Percentiles rank a stretch among this genome's conserved stretches.
phyloP scores from a whole-genome alignment of 2,329 filamentous ascomycete species.

The Stagonosporopsis tanaceti region DNA sequence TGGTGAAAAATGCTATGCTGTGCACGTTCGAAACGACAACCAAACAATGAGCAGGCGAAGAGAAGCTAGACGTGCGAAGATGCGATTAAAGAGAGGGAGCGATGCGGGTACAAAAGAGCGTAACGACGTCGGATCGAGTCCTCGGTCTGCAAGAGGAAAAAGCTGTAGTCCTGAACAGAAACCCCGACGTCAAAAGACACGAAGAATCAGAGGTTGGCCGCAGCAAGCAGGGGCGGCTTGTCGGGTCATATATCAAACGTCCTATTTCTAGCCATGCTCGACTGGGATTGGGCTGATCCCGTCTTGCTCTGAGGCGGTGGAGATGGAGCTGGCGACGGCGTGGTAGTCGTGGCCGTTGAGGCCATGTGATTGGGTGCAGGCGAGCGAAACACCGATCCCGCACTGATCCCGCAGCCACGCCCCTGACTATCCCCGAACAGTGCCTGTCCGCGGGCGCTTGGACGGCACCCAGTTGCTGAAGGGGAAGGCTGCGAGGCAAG shows the following conservation, averaged over 20 bases:
- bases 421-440: slow-evolving; percentile 38
- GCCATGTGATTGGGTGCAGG: slow-evolving; percentile 28
- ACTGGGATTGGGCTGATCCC: slow-evolving; percentile 25
- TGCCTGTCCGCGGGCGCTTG: slow-evolving; percentile 16
- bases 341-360: slow-evolving; percentile 20
- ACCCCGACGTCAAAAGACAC: slow-evolving; percentile 40
- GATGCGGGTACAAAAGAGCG: slow-evolving; percentile 41
- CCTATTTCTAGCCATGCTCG: slow-evolving; percentile 35
- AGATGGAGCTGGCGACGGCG: slow-evolving; percentile 27
- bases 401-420: slow-evolving; percentile 31
- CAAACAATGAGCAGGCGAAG: slow-evolving; percentile 21
- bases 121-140: slow-evolving; percentile 43
- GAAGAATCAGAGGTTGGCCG: slow-evolving; percentile 42
- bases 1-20: slow-evolving; percentile 23
- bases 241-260: slow-evolving; percentile 44
- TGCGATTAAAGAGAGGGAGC: slow-evolving; percentile 26
- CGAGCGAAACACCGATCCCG: slow-evolving; percentile 31
- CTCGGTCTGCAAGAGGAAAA: slow-evolving; percentile 36
- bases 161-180: slow-evolving; percentile 27
- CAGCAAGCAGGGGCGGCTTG: slow-evolving; percentile 34
- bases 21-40: slow-evolving; percentile 9
- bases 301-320: slow-evolving; percentile 28
- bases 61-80: slow-evolving; percentile 19
- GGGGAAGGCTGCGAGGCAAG: slow-evolving; percentile 17
- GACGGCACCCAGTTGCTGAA: slow-evolving; percentile 17